These are phyloP conservation scores for Solanum aculeatissimum DNA, from an alignment of 305 asterid genomes.

Conservation along the genomic window DNA sequence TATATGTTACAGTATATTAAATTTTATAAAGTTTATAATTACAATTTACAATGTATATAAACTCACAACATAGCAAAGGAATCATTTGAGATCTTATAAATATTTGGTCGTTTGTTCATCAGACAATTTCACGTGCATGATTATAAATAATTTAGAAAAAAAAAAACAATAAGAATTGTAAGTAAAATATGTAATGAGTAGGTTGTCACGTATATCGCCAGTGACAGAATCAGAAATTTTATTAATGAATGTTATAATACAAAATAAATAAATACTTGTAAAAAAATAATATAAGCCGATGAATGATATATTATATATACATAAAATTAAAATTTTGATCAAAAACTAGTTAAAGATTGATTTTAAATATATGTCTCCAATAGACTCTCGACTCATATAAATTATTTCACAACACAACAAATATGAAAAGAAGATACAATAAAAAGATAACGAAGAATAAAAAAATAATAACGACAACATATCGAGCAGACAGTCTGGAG, in stretches of 20 bases:
- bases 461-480: no score
- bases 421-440: background rate
- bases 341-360: no score
- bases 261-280: no score
- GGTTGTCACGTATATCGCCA: background rate
- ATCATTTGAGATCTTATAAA: background rate
- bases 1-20: background rate
- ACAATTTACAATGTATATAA: background rate
- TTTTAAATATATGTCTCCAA: no score
- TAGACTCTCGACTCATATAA: no score
- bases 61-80: background rate
- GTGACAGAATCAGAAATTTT: background rate
- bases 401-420: no score
- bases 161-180: background rate
- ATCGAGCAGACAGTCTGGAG: no score
- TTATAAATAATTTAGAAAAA: background rate
- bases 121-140: constrained; percentile 25
- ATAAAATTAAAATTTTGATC: no score
- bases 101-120: constrained; percentile 10
- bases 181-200: background rate
- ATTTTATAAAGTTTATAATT: background rate
- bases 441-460: background rate
- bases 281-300: no score
- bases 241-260: background rate
- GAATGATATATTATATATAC: no score